Percentiles rank a stretch among this genome's conserved stretches.
These are phyloP conservation scores for Neopestalotiopsis sp. DNA, from an alignment of 2,329 filamentous ascomycete genomes.

Conservation along the genomic window DNA sequence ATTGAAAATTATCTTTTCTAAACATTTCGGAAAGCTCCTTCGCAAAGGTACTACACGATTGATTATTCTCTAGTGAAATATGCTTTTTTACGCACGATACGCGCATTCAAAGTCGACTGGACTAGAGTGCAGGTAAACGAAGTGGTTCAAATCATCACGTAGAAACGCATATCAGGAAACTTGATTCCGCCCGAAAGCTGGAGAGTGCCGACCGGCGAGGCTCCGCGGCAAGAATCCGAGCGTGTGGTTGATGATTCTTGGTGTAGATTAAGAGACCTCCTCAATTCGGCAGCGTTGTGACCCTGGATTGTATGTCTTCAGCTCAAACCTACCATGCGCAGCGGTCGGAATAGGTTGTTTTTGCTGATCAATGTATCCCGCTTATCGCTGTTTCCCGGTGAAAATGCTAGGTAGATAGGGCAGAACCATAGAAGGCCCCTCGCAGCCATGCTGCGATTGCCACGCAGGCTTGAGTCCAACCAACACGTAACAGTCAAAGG, in stretches of 20 bases:
- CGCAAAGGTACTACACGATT: not conserved
- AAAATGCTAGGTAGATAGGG: not conserved
- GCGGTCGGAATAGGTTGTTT: not conserved
- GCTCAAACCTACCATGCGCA: not conserved
- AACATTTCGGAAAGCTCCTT: too few relatives aligned
- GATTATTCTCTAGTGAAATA: not conserved
- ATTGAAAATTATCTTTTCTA: too few relatives aligned
- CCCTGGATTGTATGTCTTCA: not conserved
- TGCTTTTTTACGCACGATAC: not conserved
- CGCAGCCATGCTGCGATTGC: not conserved
- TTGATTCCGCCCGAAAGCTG: not conserved
- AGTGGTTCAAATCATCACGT: too few relatives aligned
- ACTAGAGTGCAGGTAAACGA: too few relatives aligned
- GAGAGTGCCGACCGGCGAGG: not conserved
- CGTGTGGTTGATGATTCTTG: not conserved
- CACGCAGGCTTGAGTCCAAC: not conserved
- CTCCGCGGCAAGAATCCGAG: constrained; percentile 3
- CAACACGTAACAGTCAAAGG: not conserved
- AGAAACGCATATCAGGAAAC: not conserved
- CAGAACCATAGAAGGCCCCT: not conserved
- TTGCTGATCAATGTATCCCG: not conserved
- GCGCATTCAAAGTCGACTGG: not conserved
- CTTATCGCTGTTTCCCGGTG: not conserved
- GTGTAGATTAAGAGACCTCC: not conserved
- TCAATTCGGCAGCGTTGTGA: not conserved